phyloP scores from a whole-genome alignment of 495 filamentous ascomycete genomes.

The Tetracladium setigerum region DNA sequence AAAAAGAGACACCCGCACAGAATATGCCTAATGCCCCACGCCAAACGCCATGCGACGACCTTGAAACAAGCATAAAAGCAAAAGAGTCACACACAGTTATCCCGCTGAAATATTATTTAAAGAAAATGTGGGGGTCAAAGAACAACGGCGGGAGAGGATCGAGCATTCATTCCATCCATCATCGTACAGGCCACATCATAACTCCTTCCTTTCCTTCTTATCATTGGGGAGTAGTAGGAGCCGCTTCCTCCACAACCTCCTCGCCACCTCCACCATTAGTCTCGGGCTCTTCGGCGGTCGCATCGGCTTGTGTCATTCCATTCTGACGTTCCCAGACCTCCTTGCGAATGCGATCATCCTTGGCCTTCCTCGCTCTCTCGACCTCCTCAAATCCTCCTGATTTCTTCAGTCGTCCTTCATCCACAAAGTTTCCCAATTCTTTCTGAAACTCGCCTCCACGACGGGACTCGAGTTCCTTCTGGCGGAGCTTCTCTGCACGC shows the following conservation, averaged over 20 bases:
- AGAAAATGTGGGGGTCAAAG: too few species aligned
- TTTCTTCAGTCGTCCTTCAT: conserved; percentile 91
- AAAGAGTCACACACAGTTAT: too few species aligned
- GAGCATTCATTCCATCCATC: too few species aligned
- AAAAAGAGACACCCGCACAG: too few species aligned
- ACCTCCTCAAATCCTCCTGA: conserved; percentile 90
- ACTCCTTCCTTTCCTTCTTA: too few species aligned
- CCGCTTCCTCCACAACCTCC: background rate
- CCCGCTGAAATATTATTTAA: too few species aligned
- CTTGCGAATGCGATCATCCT: conserved; percentile 79
- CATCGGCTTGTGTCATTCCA: conserved; percentile 30
- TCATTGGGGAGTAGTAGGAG: too few species aligned
- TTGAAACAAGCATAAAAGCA: too few species aligned
- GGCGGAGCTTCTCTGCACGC: conserved; percentile 79
- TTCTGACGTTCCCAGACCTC: conserved; percentile 76
- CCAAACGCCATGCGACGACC: too few species aligned
- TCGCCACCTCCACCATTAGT: background rate
- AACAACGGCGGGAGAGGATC: too few species aligned
- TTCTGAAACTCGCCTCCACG: conserved; percentile 75
- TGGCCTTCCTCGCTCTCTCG: conserved; percentile 73
- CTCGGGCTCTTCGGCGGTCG: conserved; percentile 1
- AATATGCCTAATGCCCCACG: too few species aligned
- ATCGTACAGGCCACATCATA: too few species aligned
- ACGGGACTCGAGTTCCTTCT: conserved; percentile 77
- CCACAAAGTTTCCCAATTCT: conserved; percentile 81